Percentiles rank a stretch among this genome's conserved stretches.
Evolutionary conservation across 768 basidiomycete genomes (phyloP).

Genomic region (Boletales sp.): DNA sequence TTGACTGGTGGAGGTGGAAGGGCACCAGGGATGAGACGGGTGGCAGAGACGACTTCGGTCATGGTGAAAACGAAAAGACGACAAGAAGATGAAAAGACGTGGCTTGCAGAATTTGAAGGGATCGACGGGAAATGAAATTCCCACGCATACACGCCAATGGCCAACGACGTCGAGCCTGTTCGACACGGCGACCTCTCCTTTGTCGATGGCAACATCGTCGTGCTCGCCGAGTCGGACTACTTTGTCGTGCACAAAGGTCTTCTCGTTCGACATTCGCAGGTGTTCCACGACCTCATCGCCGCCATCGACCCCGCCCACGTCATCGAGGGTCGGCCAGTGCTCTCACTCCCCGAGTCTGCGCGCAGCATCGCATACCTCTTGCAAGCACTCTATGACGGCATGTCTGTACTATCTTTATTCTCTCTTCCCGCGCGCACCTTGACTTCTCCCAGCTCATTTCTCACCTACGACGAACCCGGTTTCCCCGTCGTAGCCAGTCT

Average conservation of each 20-base stretch:
- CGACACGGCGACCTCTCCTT: constrained; percentile 59
- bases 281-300: constrained; percentile 42
- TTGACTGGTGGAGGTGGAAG: constrained; percentile 64
- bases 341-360: constrained; percentile 52
- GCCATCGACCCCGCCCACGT: constrained; percentile 18
- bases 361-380: constrained; percentile 59
- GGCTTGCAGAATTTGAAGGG: constrained; percentile 12
- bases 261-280: constrained; percentile 58
- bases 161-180: constrained; percentile 18
- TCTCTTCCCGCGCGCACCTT: constrained; percentile 9
- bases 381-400: constrained; percentile 65
- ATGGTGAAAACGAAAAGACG: constrained; percentile 19
- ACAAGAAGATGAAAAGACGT: neutral
- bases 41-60: constrained; percentile 31
- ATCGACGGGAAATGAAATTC: constrained; percentile 4
- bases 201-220: constrained; percentile 64
- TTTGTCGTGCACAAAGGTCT: constrained; percentile 71
- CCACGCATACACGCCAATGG: constrained; percentile 17
- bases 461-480: constrained; percentile 46
- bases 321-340: constrained; percentile 56
- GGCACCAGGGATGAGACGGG: constrained; percentile 74
- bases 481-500: constrained; percentile 54
- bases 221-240: constrained; percentile 54
- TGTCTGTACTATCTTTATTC: constrained; percentile 40
- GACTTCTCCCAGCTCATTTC: constrained; percentile 36